phyloP scores from a whole-genome alignment of 805 yeast genomes.

The Diddensiella transvaalensis region DNA sequence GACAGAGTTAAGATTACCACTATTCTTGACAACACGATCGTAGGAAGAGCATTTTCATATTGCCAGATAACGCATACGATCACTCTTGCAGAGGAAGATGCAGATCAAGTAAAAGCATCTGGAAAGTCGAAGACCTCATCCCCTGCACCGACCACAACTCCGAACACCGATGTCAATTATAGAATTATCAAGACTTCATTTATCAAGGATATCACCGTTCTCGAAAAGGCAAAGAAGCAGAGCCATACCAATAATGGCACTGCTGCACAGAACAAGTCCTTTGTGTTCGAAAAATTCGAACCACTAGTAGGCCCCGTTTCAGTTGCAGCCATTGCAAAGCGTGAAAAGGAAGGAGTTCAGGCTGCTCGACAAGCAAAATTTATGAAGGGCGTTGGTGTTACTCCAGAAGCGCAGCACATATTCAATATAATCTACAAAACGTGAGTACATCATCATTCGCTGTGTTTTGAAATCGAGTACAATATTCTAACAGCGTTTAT shows the following conservation, averaged over 20 bases:
- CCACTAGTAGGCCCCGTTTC: constrained; percentile 36
- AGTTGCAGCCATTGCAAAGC: constrained; percentile 29
- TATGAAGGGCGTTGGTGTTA: constrained; percentile 35
- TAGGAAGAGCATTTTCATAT: constrained; percentile 64
- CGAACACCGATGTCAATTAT: constrained; percentile 31
- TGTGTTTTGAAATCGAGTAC: neutral
- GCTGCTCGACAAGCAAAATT: constrained; percentile 25
- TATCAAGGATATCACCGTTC: constrained; percentile 49
- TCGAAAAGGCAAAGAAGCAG: constrained; percentile 37
- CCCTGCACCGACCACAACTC: neutral
- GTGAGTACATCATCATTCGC: constrained; percentile 13
- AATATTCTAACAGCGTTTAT: constrained; percentile 19
- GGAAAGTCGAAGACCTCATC: neutral
- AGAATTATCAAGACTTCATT: constrained; percentile 55
- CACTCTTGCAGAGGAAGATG: constrained; percentile 32
- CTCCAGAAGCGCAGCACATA: constrained; percentile 42
- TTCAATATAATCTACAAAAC: constrained; percentile 45
- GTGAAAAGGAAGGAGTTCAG: constrained; percentile 28
- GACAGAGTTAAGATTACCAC: constrained; percentile 56
- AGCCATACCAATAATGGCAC: constrained; percentile 20
- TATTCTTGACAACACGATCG: constrained; percentile 50
- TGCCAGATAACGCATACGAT: constrained; percentile 46
- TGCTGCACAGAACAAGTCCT: constrained; percentile 12
- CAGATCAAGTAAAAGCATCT: neutral
- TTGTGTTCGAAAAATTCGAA: constrained; percentile 32